phyloP scores from a whole-genome alignment of 2,329 filamentous ascomycete genomes.

The Exophiala bonariae region DNA sequence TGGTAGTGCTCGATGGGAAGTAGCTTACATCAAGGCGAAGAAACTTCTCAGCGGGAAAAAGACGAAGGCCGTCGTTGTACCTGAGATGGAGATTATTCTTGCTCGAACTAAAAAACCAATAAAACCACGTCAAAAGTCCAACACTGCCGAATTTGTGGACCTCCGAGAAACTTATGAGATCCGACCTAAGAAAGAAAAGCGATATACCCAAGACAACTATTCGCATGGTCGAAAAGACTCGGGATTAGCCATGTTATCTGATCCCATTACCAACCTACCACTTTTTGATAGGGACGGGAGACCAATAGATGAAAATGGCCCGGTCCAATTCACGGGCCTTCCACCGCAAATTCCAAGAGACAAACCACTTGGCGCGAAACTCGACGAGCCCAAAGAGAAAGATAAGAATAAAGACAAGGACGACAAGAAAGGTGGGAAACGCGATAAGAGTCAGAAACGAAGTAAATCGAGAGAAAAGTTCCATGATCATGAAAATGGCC shows the following conservation, averaged over 20 bases:
- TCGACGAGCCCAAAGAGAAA: constrained; percentile 12
- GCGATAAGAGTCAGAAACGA: constrained; percentile 13
- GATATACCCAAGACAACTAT: constrained; percentile 13
- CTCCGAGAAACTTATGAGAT: constrained; percentile 4
- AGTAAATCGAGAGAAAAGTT: constrained; percentile 18
- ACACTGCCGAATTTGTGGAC: constrained; percentile 10
- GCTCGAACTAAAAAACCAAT: constrained; percentile 9
- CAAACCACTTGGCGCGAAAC: constrained; percentile 24
- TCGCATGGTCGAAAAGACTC: constrained; percentile 19
- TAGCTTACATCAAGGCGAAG: constrained; percentile 21
- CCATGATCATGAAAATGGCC: constrained; percentile 7
- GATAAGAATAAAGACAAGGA: constrained; percentile 17
- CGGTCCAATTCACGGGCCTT: constrained; percentile 21
- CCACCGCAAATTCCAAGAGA: constrained; percentile 26
- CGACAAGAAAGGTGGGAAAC: constrained; percentile 13
- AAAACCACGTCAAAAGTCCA: constrained; percentile 10
- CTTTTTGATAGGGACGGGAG: constrained; percentile 23
- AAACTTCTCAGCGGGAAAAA: constrained; percentile 8
- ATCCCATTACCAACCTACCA: constrained; percentile 21
- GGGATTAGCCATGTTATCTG: constrained; percentile 20
- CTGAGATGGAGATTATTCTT: constrained; percentile 25
- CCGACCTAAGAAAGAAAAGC: constrained; percentile 9
- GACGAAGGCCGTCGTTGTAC: constrained; percentile 13
- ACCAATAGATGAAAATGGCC: constrained; percentile 21
- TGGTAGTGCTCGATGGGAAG: constrained; percentile 18